Conservation (phyloP, 2,329 filamentous ascomycete genomes). For the Huntiella savannae region DNA sequence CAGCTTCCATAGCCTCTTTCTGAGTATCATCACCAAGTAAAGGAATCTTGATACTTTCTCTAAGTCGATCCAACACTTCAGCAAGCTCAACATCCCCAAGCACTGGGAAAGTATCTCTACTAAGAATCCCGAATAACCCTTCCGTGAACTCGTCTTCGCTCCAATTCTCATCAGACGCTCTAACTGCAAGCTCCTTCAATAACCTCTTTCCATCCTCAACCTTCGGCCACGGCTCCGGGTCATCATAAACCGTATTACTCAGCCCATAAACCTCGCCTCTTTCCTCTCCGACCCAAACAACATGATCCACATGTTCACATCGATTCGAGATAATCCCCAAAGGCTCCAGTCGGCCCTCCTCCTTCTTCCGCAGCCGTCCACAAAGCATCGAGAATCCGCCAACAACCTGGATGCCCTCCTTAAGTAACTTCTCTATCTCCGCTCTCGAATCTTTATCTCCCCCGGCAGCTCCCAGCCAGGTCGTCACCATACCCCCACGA, state of each 20-base stretch:
- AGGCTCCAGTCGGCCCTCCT: conserved; percentile 20
- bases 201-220: conserved; percentile 32
- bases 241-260: conserved; percentile 41
- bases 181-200: conserved; percentile 24
- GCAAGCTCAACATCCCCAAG: conserved; percentile 25
- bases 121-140: conserved; percentile 34
- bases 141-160: conserved; percentile 30
- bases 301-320: conserved; percentile 29
- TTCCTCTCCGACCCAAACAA: conserved; percentile 37
- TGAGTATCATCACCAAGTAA: conserved; percentile 32
- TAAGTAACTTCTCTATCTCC: conserved; percentile 31
- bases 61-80: conserved; percentile 32
- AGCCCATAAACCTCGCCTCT: conserved; percentile 36
- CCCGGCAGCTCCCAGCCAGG: conserved; percentile 29
- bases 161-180: conserved; percentile 20
- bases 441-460: conserved; percentile 18
- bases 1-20: conserved; percentile 24
- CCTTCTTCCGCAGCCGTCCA: conserved; percentile 29
- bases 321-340: conserved; percentile 46
- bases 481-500: conserved; percentile 44
- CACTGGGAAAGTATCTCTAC: conserved; percentile 35
- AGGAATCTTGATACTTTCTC: conserved; percentile 43
- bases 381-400: conserved; percentile 51
- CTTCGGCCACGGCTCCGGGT: conserved; percentile 40
- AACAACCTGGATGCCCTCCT: conserved; percentile 37